Percentiles rank a stretch among this genome's conserved stretches.
These are phyloP conservation scores for Elaphomyces granulatus DNA, from an alignment of 495 filamentous ascomycete genomes.

Conservation along the genomic window DNA sequence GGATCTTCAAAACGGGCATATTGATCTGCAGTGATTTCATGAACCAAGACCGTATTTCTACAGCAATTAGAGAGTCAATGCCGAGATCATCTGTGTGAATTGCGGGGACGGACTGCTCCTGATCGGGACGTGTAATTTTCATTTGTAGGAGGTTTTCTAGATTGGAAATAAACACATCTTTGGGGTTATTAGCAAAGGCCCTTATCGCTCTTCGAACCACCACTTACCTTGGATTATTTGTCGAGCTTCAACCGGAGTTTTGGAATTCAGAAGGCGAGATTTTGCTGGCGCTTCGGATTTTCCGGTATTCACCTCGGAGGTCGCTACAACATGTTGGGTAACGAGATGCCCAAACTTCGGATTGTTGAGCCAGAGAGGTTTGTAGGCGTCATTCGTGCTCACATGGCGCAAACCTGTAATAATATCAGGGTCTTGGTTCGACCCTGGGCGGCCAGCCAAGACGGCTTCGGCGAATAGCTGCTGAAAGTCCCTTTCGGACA, in stretches of 20 bases:
- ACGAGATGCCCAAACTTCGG: slow-evolving; percentile 16
- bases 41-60: slow-evolving; percentile 25
- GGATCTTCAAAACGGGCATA: slow-evolving; percentile 38
- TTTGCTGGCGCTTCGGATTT: no score
- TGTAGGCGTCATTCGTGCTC: background rate
- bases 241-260: no score
- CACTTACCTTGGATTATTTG: no score
- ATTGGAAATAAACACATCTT: no score
- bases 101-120: no score
- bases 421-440: slow-evolving; percentile 25
- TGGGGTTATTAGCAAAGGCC: no score
- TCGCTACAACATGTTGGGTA: no score
- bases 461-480: slow-evolving; percentile 18
- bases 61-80: slow-evolving; percentile 23
- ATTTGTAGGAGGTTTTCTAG: no score
- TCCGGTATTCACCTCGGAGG: no score
- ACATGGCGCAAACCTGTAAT: background rate
- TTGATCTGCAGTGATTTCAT: slow-evolving; percentile 25
- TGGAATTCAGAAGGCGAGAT: no score
- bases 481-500: slow-evolving; percentile 37
- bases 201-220: no score
- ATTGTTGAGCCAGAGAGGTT: slow-evolving; percentile 2
- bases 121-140: no score
- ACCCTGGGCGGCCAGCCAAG: background rate
- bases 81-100: slow-evolving; percentile 19